These are phyloP conservation scores for Mycena capillaripes DNA, from an alignment of 768 basidiomycete species.

Conservation along the genomic window DNA sequence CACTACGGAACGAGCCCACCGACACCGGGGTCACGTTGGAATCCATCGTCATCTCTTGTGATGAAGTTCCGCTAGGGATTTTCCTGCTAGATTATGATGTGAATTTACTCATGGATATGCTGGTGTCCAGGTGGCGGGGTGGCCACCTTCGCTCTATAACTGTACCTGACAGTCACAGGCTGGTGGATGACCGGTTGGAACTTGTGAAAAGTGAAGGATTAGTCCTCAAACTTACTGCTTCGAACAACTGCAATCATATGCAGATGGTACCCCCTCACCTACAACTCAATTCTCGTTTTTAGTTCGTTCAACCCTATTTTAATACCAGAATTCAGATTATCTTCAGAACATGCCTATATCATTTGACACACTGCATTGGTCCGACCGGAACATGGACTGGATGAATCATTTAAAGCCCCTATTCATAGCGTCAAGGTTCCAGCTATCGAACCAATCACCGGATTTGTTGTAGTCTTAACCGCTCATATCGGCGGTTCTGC, in stretches of 20 bases:
- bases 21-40: not conserved
- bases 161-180: not conserved
- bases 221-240: not conserved
- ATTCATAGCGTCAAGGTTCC: conserved; percentile 34
- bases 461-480: conserved; percentile 34
- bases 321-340: not conserved
- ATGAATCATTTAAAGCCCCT: conserved; percentile 34
- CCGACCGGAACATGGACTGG: conserved; percentile 36
- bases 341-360: too few relatives aligned
- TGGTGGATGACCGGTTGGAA: not conserved
- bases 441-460: conserved; percentile 36
- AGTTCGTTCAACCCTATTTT: not conserved
- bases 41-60: not conserved
- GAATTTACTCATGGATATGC: not conserved
- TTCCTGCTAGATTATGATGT: not conserved
- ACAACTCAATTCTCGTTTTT: not conserved
- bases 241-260: not conserved
- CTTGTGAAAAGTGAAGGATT: not conserved
- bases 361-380: conserved; percentile 39
- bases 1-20: not conserved
- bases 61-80: not conserved
- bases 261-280: not conserved
- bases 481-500: conserved; percentile 15
- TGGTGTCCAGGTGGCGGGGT: conserved; percentile 11
- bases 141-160: not conserved